Evolutionary conservation across 495 filamentous ascomycete species (phyloP), one percentile per base, ranked within the genome.

Genomic region (Oleoguttula mirabilis): DNA sequence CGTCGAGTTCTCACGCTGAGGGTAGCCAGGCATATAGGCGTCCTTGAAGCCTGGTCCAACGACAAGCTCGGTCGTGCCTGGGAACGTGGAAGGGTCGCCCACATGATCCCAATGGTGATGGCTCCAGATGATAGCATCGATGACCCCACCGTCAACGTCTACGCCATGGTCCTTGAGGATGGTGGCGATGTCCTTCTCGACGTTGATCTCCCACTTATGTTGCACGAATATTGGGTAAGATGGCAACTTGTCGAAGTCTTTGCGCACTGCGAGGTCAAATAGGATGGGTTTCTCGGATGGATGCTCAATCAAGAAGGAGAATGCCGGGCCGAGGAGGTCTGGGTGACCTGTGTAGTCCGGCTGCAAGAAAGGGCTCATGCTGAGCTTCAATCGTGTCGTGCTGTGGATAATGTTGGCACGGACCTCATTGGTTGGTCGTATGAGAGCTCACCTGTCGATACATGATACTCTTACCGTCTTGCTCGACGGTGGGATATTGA

Each of bases 191-290:
- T 69, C 59, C 41, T 70, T 68, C 3, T 67, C 57, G 2, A 68
- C 69, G 1, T 48, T 30, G 14, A 75, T 52, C 1, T 31, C 21
- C 56, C 55, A 60, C 11, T 51, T 41, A 1, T 12, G 4, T 1
- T 52, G 35, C 7, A 64, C 41, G 12, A 64, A 47, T 39, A 17
- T 0, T 66, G 62, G 0, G 66, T 51, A 78, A 1, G 65, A 64
- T 54, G 62, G 76, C 28, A 66, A 56, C 6, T 64, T 67, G 30
- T 59, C 43, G 54, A 53, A 68, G 50, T 77, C 70, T 43, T 73
- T 72, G 22, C 66, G 66, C 5, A 75, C 55, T n/a, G 72, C 77
- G 1, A 79, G 66, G 50, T 80, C 77, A 45, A 76, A 79, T 8
- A 81, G 51, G 3, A 77, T 32, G 2, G 65, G 61, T 11, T 65